Base-by-base conservation (phyloP, 768 basidiomycete species). In the Tremella yokohamensis region DNA sequence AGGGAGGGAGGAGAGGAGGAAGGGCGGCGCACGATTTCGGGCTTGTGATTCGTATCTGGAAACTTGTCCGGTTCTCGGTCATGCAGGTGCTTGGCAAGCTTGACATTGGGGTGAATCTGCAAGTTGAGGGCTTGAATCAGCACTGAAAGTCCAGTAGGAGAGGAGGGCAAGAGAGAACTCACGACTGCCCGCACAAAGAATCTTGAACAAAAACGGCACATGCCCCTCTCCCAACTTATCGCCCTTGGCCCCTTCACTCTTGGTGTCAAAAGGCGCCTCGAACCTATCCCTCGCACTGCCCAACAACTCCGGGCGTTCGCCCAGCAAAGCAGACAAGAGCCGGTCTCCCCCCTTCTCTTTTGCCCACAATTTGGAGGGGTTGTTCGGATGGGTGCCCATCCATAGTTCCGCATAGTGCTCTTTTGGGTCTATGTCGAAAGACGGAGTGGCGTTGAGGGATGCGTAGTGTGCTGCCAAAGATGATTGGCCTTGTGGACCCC, bases 11-110 rank as follows among this genome's bases (percentile, higher is more conserved):
- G 29, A 34, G 29, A 34, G 29, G 29, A 34, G 4, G 11, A 11
- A 4, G 29, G 11, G 29, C 4, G 29, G 29, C 29, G 29, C 29
- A 34, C 90, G 44, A 74, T 74, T 42, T 74, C 73, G 38, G 73
- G 73, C 58, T 74, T 74, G 54, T 74, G 73, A 53, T 74, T 74
- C n/a, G 55, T 56, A 60, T 64, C 60, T 54, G 61, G 61, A 52
- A 69, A 73, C 40, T 74, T 60, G 24, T 66, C 61, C 13, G 73
- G 73, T 40, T 72, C 60, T 29, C 66, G 44, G 40, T 64, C 55
- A 61, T 74, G 66, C 37, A 74, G 54, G 34, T 67, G 57, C 38
- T 67, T 60, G 3, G 73, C 66, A 26, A 74, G 50, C 18, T 69
- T 63, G 49, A 66, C 65, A 50, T 74, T 62, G 9, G 73, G 73